These are phyloP conservation scores for Pyrenula aspistea DNA, from an alignment of 495 filamentous ascomycete genomes.

Conservation along the genomic window DNA sequence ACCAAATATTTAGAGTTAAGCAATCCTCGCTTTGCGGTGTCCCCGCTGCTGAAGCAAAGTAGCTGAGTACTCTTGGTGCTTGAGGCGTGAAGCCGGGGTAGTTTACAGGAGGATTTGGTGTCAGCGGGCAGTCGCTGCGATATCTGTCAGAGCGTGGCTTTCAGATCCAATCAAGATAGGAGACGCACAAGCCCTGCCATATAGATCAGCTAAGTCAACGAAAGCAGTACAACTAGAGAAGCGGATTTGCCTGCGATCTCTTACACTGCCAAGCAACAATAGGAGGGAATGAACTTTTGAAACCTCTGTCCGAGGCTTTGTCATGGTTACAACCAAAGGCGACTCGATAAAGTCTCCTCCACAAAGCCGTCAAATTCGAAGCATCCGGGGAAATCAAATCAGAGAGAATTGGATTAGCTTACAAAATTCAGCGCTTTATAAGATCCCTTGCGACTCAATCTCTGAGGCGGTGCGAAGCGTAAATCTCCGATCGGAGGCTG, in stretches of 20 bases:
- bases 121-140: conserved; percentile 13
- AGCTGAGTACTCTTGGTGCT: conserved; percentile 12
- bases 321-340: no score
- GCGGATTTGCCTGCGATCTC: no score
- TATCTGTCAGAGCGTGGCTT: no score
- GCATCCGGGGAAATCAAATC: not conserved
- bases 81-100: conserved; percentile 20
- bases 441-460: conserved; percentile 3
- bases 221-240: no score
- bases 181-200: no score
- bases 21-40: conserved; percentile 29
- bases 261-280: no score
- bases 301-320: no score
- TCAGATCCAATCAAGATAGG: no score
- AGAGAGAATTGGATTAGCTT: conserved; percentile 3
- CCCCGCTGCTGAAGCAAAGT: conserved; percentile 12
- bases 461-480: conserved; percentile 29
- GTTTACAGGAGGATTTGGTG: conserved; percentile 3
- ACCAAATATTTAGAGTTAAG: conserved; percentile 34
- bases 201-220: no score
- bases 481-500: conserved; percentile 30
- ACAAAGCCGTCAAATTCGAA: no score
- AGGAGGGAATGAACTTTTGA: no score
- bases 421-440: conserved; percentile 13
- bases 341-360: no score